Evolutionary conservation across 2,329 filamentous ascomycete species (phyloP).

Genomic region (Arthrobotrys sinensis): DNA sequence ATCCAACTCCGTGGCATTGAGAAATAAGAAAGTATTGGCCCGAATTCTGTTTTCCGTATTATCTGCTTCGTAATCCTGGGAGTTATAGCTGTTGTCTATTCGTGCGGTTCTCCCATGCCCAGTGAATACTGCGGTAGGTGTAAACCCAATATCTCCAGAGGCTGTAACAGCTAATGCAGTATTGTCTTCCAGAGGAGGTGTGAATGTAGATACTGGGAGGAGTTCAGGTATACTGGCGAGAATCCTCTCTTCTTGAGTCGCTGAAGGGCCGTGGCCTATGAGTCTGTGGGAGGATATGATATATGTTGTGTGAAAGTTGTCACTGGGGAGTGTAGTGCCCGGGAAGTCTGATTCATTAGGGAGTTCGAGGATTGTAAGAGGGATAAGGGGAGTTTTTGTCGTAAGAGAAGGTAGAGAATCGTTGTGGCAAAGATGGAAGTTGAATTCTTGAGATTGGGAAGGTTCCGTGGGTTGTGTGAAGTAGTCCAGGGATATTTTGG

Average conservation of each 20-base stretch:
- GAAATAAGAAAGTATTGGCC: constrained; percentile 40
- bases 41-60: constrained; percentile 22
- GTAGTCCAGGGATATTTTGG: constrained; percentile 34
- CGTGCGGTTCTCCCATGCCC: constrained; percentile 54
- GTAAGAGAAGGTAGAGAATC: constrained; percentile 22
- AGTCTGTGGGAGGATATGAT: constrained; percentile 55
- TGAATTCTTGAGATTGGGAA: constrained; percentile 26
- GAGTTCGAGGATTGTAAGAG: constrained; percentile 47
- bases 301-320: constrained; percentile 46
- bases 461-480: constrained; percentile 3
- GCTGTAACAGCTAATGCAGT: constrained; percentile 44
- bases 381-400: constrained; percentile 1
- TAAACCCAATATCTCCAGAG: constrained; percentile 13
- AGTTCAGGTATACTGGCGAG: constrained; percentile 45
- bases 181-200: constrained; percentile 41
- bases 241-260: constrained; percentile 52
- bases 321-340: not conserved
- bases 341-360: constrained; percentile 49
- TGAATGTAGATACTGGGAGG: constrained; percentile 55
- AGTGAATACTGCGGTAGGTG: constrained; percentile 31
- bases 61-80: constrained; percentile 14
- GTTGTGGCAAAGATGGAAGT: constrained; percentile 26
- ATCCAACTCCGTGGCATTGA: constrained; percentile 52
- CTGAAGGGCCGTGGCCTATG: constrained; percentile 53
- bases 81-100: constrained; percentile 29